These are phyloP conservation scores for Coffea canephora DNA, from an alignment of 257 asterid genomes.

Conservation along the genomic window DNA sequence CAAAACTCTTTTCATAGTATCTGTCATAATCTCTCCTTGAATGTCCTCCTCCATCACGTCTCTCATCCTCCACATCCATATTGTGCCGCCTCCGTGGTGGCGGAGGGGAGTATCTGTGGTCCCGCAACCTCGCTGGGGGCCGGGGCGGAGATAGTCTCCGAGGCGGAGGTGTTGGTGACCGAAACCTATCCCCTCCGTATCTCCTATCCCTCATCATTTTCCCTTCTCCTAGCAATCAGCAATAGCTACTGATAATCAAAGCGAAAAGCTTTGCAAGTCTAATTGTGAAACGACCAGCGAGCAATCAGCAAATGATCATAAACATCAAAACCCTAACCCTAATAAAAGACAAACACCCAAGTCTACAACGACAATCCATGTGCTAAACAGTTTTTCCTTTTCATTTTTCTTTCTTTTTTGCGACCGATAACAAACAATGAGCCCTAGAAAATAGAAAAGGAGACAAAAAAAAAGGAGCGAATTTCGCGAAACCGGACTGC, in stretches of 20 bases:
- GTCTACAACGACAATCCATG: not conserved
- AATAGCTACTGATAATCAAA: not conserved
- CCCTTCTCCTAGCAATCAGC: not conserved
- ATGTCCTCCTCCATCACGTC: not conserved
- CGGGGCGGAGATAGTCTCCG: conserved; percentile 17
- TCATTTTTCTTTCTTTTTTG: not conserved
- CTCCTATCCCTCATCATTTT: conserved; percentile 44
- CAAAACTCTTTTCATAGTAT: not conserved
- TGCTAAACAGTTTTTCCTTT: not conserved
- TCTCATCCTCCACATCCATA: conserved; percentile 9
- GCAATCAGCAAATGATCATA: not conserved
- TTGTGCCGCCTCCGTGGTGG: not conserved
- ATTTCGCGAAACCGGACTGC: not conserved
- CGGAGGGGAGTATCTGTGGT: conserved; percentile 18
- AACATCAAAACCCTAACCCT: not conserved
- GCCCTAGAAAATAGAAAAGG: not conserved
- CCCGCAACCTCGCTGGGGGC: conserved; percentile 15
- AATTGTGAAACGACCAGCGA: not conserved
- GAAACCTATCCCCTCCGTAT: conserved; percentile 27
- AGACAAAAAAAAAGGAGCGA: not conserved
- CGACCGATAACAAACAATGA: too few species aligned
- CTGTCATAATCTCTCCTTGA: conserved; percentile 15
- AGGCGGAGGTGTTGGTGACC: conserved; percentile 34
- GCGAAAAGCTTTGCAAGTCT: not conserved
- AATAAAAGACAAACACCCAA: not conserved